These are phyloP conservation scores for Sphenostylis stenocarpa DNA, from an alignment of 306 rosid genomes.

Conservation along the genomic window DNA sequence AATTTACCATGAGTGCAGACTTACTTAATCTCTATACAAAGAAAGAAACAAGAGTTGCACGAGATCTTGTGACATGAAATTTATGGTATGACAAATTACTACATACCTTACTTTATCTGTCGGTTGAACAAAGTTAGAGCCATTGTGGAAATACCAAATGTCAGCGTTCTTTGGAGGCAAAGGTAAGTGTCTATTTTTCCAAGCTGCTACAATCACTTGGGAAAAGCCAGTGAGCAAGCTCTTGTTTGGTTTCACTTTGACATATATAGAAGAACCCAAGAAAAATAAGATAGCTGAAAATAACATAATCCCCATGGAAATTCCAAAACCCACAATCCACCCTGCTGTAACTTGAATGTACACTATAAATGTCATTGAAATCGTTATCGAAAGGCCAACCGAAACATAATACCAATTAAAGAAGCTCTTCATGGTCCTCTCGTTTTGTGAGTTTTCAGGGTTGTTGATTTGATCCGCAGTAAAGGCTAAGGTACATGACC, in stretches of 20 bases:
- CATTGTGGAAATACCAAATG: constrained; percentile 54
- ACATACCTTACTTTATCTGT: constrained; percentile 71
- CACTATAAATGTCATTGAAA: constrained; percentile 56
- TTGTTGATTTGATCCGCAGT: constrained; percentile 65
- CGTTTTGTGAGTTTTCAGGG: constrained; percentile 49
- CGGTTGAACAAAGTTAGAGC: constrained; percentile 60
- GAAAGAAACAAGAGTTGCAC: no score
- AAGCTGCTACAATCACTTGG: constrained; percentile 53
- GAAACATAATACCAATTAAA: constrained; percentile 85
- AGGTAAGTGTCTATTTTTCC: constrained; percentile 60
- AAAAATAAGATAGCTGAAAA: constrained; percentile 57
- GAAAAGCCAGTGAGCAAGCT: constrained; percentile 54
- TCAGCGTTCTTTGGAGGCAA: constrained; percentile 45
- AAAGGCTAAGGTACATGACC: constrained; percentile 75
- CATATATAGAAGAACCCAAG: constrained; percentile 57
- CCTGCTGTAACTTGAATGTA: constrained; percentile 63
- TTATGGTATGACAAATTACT: not conserved
- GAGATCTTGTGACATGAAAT: not conserved
- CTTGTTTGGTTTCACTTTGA: constrained; percentile 52
- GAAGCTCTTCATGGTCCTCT: constrained; percentile 52
- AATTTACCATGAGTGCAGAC: not conserved
- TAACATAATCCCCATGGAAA: constrained; percentile 64
- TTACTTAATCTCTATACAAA: no score
- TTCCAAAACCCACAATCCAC: constrained; percentile 72
- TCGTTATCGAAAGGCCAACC: constrained; percentile 54